Base-by-base conservation (phyloP, 495 filamentous ascomycete genomes). In the Pyrenula massariospora region DNA sequence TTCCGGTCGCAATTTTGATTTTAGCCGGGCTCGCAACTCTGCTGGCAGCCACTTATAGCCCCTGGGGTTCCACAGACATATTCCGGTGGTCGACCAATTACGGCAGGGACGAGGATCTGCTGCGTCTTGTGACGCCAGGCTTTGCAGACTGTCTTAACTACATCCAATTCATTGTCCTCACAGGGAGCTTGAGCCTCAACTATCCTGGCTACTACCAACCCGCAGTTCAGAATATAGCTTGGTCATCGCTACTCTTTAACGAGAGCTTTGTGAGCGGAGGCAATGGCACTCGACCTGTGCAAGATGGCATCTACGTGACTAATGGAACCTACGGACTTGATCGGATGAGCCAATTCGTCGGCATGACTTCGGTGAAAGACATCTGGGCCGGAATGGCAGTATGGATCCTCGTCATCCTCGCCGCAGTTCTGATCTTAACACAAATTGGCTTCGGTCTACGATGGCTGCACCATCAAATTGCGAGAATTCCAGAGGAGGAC, bases 101-200 rank as follows among this genome's bases (percentile, higher is more conserved):
- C 66, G 94, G 93, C 24, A 84, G 91, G 61, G 94, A 98, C 60
- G 86, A 88, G 50, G 93, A 98, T 67, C 76, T 96, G 56, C 75
- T 98, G 48, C 86, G 93, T 25, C 73, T 97, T 31, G 90, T 98
- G 21, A 98, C 93, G 8, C 93, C 93, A 12, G 93, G 93, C 0
- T 98, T 98, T 66, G 91, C 89, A 11, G 93, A 98, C 62, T 98
- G 93, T 67, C 80, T 98, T 25, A 91, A 98, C 70, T 98, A 97
- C 65, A 85, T 98, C 25, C 93, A 98, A 64, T 97, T 94, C 60
- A 78, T 91, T 52, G 87, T 91, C 20, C 76, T 98, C 31, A 90
- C 91, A 0, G 94, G 94, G 1, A 82, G 85, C 48, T 71, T 98
- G 48, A 88, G 86, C 22, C 70, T 98, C 60, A 83, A 86, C 57